Conservation (phyloP, 306 rosid species). For the Glycine tomentella region DNA sequence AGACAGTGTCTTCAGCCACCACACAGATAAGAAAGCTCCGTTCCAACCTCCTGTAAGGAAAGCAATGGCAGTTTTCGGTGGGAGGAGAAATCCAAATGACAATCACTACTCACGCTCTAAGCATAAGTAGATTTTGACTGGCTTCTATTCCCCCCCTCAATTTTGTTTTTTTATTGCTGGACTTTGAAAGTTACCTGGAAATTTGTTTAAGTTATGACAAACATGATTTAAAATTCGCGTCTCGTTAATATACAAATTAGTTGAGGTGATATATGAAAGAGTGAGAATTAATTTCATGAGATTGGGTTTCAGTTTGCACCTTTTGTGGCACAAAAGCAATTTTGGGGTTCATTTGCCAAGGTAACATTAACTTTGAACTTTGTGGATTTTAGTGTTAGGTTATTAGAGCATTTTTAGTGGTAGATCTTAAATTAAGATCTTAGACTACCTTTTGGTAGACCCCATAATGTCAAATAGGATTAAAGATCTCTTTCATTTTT, state of each 20-base stretch:
- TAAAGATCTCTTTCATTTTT: no score
- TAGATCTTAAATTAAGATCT: no score
- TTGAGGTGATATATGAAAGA: not conserved
- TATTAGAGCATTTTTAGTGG: no score
- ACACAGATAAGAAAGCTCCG: conserved; percentile 74
- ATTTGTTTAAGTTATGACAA: conserved; percentile 10
- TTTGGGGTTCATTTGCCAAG: no score
- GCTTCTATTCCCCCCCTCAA: not conserved
- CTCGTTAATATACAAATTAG: not conserved
- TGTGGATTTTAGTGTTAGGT: no score
- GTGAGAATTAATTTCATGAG: no score
- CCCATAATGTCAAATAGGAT: no score
- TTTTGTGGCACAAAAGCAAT: no score
- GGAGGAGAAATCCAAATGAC: conserved; percentile 93
- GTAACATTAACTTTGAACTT: no score
- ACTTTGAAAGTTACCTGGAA: conserved; percentile 5
- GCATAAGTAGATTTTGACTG: conserved; percentile 46
- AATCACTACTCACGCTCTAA: conserved; percentile 79
- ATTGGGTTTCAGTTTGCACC: no score
- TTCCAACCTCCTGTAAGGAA: conserved; percentile 90
- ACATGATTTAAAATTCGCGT: conserved; percentile 13
- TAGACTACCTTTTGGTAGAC: no score
- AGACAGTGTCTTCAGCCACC: conserved; percentile 69
- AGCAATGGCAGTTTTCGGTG: conserved; percentile 75
- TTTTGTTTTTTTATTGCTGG: conserved; percentile 37